Percentiles rank a stretch among this genome's conserved stretches.
These are phyloP conservation scores for Penicillium bovifimosum DNA, from an alignment of 495 filamentous ascomycete genomes.

Conservation along the genomic window DNA sequence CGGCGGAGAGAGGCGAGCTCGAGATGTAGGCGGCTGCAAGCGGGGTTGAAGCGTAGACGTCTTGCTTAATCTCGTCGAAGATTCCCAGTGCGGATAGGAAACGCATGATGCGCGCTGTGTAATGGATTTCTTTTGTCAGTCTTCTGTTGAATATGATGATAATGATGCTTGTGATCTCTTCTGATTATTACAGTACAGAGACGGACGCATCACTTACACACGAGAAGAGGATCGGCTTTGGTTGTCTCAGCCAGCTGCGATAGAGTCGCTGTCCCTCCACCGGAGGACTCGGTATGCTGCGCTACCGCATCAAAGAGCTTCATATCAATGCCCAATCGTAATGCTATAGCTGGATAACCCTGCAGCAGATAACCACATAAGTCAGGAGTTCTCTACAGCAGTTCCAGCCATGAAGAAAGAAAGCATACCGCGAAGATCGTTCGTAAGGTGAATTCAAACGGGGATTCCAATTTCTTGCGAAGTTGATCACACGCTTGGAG, in stretches of 20 bases:
- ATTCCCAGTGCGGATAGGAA: conserved; percentile 15
- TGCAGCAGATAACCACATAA: conserved; percentile 3
- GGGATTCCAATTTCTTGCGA: too few relatives aligned
- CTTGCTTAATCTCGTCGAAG: conserved; percentile 6
- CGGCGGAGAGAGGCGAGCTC: conserved; percentile 10
- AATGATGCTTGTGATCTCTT: too few relatives aligned
- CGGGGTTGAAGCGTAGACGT: conserved; percentile 4
- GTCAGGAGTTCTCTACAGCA: too few relatives aligned
- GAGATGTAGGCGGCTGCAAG: conserved; percentile 14
- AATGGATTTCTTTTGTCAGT: background rate
- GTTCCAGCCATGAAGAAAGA: too few relatives aligned
- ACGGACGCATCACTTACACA: conserved; percentile 9
- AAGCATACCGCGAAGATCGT: too few relatives aligned
- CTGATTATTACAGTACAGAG: background rate
- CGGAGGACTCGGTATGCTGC: background rate
- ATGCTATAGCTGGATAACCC: conserved; percentile 20
- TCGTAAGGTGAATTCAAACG: too few relatives aligned
- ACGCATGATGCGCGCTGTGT: conserved; percentile 9
- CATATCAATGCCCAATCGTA: conserved; percentile 16
- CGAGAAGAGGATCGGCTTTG: conserved; percentile 13
- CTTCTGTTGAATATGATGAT: too few relatives aligned
- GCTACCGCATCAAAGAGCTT: conserved; percentile 21
- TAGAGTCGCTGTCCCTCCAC: background rate
- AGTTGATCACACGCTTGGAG: too few relatives aligned
- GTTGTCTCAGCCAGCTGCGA: background rate